phyloP scores from a whole-genome alignment of 805 yeast genomes.

The Kodamaea leandrae region DNA sequence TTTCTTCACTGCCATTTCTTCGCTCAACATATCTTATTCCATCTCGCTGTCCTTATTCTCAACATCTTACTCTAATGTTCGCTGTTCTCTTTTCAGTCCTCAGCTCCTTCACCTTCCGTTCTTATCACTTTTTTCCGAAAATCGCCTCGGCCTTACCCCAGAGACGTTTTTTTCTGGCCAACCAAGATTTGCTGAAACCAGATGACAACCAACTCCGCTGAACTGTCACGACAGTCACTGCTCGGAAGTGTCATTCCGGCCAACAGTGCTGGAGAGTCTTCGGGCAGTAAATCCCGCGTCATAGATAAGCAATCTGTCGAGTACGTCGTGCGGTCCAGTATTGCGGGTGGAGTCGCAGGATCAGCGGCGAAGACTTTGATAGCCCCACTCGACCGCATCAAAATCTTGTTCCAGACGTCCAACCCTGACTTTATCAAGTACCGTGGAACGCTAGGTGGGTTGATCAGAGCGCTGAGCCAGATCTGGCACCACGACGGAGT shows the following conservation, averaged over 20 bases:
- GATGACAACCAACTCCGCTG: slow-evolving; percentile 1
- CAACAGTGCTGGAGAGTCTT: background rate
- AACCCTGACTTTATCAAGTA: slow-evolving; percentile 83
- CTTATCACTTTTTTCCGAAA: background rate
- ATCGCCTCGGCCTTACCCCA: slow-evolving; percentile 3
- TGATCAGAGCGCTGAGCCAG: slow-evolving; percentile 65
- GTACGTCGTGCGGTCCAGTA: slow-evolving; percentile 77
- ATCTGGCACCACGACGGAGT: slow-evolving; percentile 72
- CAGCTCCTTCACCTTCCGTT: background rate
- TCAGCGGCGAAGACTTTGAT: slow-evolving; percentile 93
- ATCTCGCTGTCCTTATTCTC: no score
- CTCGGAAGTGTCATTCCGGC: background rate
- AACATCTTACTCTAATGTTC: no score
- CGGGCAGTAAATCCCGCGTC: slow-evolving; percentile 16
- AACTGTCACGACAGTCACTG: background rate
- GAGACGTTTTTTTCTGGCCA: background rate
- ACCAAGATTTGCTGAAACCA: background rate
- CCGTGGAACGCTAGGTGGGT: slow-evolving; percentile 77
- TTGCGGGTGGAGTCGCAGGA: slow-evolving; percentile 96
- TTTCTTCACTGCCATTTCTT: no score
- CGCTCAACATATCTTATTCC: no score
- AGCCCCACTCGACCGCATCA: slow-evolving; percentile 94
- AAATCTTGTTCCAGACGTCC: slow-evolving; percentile 91
- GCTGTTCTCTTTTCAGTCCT: background rate
- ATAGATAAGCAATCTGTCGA: slow-evolving; percentile 71